These are phyloP conservation scores for Leucocoprinus sp. DNA, from an alignment of 768 basidiomycete genomes.

Conservation along the genomic window DNA sequence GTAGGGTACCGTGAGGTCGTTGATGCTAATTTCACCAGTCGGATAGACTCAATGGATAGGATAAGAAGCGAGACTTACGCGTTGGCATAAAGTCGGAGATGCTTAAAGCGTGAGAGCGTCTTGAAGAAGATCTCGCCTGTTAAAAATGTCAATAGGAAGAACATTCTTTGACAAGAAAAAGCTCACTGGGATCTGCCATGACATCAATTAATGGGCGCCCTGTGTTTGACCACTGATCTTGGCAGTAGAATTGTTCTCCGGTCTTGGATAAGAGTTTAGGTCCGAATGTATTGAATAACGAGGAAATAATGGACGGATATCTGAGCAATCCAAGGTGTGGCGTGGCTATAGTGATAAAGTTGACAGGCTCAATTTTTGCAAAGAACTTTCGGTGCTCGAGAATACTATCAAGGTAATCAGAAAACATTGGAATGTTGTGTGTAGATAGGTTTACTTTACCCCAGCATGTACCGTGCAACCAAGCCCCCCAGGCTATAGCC, in stretches of 20 bases:
- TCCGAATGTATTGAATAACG: slow-evolving; percentile 46
- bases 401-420: slow-evolving; percentile 34
- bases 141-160: not conserved
- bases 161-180: too few species aligned
- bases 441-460: slow-evolving; percentile 30
- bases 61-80: slow-evolving; percentile 36
- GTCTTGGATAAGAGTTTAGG: slow-evolving; percentile 68
- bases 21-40: slow-evolving; percentile 34
- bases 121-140: slow-evolving; percentile 53
- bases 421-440: slow-evolving; percentile 1
- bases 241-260: slow-evolving; percentile 70
- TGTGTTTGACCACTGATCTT: slow-evolving; percentile 62
- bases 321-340: slow-evolving; percentile 72
- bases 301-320: slow-evolving; percentile 53
- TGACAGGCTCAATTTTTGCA: slow-evolving; percentile 57
- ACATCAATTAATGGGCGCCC: slow-evolving; percentile 65
- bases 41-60: not conserved
- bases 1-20: slow-evolving; percentile 79
- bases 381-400: slow-evolving; percentile 68
- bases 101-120: slow-evolving; percentile 62
- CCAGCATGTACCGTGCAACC: slow-evolving; percentile 71
- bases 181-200: slow-evolving; percentile 70
- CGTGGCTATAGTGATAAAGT: slow-evolving; percentile 79
- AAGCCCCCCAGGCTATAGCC: slow-evolving; percentile 83
- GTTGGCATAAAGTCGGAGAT: slow-evolving; percentile 76